These are phyloP conservation scores for Yamadazyma sp. DNA, from an alignment of 805 yeast genomes.

Conservation along the genomic window DNA sequence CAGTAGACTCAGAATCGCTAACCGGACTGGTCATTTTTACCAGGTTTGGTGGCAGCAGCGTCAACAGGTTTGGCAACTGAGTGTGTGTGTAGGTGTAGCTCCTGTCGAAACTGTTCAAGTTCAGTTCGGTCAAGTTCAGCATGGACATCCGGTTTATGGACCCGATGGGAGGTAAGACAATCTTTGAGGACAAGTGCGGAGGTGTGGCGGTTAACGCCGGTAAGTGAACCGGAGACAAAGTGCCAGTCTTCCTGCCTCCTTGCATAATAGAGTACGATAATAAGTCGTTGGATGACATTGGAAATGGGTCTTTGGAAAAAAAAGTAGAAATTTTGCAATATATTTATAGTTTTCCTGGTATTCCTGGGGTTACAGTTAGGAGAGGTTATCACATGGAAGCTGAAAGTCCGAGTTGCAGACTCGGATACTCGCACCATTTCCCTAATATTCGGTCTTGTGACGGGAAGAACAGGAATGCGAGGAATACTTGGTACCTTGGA, in stretches of 20 bases:
- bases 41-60: conserved; percentile 9
- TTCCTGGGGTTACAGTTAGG: conserved; percentile 13
- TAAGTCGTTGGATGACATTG: conserved; percentile 35
- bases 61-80: too few relatives aligned
- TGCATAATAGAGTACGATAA: conserved; percentile 42
- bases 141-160: conserved; percentile 12
- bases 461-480: not conserved
- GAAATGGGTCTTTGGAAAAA: not conserved
- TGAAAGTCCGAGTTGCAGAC: conserved; percentile 13
- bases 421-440: conserved; percentile 10
- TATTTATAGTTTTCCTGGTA: conserved; percentile 8
- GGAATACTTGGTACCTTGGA: too few relatives aligned
- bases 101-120: conserved; percentile 8
- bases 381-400: conserved; percentile 12
- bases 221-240: conserved; percentile 1
- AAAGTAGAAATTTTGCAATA: not conserved
- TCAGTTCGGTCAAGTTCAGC: conserved; percentile 16
- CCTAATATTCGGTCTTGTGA: conserved; percentile 7
- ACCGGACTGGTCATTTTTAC: conserved; percentile 4
- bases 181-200: conserved; percentile 5
- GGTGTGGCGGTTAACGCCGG: conserved; percentile 3
- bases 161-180: conserved; percentile 16
- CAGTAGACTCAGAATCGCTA: not conserved
- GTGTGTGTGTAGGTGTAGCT: conserved; percentile 4
- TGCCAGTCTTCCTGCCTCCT: conserved; percentile 15